Base-by-base conservation (phyloP, 176 grass and related monocot species). In the Musa schizocarpa region DNA sequence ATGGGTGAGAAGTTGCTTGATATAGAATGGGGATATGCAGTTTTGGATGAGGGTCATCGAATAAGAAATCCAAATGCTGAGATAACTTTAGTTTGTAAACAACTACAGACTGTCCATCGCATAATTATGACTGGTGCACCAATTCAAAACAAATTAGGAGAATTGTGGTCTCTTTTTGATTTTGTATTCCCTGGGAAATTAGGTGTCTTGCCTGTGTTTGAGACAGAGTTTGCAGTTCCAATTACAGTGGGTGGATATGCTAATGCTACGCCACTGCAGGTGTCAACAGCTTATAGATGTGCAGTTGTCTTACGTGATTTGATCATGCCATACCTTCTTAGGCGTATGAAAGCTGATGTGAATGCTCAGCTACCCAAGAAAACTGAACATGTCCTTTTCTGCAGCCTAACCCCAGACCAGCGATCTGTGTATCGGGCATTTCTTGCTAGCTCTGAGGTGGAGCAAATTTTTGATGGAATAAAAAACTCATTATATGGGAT, bases 31-130 rank as follows among this genome's bases (percentile, higher is more conserved):
- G 90, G 90, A 87, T 98, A 98, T 80, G 87, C 86, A 58, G 81
- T 97, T 69, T 75, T 97, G 72, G 93, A 93, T 72, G 93, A 97
- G 78, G 93, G 90, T 72, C 93, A 97, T 75, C 85, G 90, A 49
- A 97, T 97, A 65, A 88, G 93, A 82, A 97, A 93, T 78, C 93
- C 93, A 14, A 97, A 97, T 88, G 93, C 93, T 13, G 90, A 97
- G 62, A 69, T 97, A 88, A 97, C 93, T 50, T 78, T 97, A 22
- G 88, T 93, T 74, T 89, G 90, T 82, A 97, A 97, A 81, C 89
- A 90, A 68, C 82, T 97, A n/a, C 90, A 92, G 58, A 97, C 93
- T 67, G 88, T 88, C 67, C 90, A 93, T 63, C 86, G 90, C 50
- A 83, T 97, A 83, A 93, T 97, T 68, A 97, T 97, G 93, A 88